Evolutionary conservation across 257 asterid species (phyloP).

Genomic region (Sherardia arvensis): DNA sequence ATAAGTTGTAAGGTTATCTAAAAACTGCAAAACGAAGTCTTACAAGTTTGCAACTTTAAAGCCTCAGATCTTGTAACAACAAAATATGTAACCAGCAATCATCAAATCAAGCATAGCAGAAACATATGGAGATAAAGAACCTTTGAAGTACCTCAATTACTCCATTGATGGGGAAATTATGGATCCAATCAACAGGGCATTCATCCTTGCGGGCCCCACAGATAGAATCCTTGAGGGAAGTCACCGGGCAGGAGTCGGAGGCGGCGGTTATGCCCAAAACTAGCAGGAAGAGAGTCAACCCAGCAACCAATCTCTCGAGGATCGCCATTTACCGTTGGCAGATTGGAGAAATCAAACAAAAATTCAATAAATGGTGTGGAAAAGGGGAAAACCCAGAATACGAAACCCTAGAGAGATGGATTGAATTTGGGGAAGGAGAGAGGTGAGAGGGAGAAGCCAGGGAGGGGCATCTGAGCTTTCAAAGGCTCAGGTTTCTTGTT

Average conservation of each 20-base stretch:
- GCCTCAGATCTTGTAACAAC: background rate
- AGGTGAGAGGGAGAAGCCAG: conserved; percentile 22
- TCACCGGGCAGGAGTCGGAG: conserved; percentile 43
- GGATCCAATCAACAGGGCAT: conserved; percentile 35
- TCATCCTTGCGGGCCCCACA: conserved; percentile 31
- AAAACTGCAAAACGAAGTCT: background rate
- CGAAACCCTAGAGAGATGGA: background rate
- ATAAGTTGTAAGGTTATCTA: no score
- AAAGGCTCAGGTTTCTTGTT: conserved; percentile 27
- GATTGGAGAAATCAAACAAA: background rate
- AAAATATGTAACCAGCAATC: background rate
- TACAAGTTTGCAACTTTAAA: background rate
- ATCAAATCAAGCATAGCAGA: background rate
- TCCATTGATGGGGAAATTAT: conserved; percentile 28
- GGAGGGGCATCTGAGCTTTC: conserved; percentile 52
- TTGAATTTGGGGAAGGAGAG: background rate
- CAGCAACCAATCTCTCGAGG: conserved; percentile 25
- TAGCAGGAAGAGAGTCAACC: conserved; percentile 37
- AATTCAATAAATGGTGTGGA: conserved; percentile 1
- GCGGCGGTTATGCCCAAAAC: conserved; percentile 35
- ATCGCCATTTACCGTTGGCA: conserved; percentile 34
- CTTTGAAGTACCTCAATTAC: conserved; percentile 53
- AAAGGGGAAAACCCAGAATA: conserved; percentile 4
- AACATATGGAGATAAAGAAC: background rate
- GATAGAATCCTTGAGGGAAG: conserved; percentile 50